Percentiles rank a stretch among this genome's conserved stretches.
Evolutionary conservation across 805 yeast species (phyloP).

Genomic region (Isabelozyma pseudorhagii): DNA sequence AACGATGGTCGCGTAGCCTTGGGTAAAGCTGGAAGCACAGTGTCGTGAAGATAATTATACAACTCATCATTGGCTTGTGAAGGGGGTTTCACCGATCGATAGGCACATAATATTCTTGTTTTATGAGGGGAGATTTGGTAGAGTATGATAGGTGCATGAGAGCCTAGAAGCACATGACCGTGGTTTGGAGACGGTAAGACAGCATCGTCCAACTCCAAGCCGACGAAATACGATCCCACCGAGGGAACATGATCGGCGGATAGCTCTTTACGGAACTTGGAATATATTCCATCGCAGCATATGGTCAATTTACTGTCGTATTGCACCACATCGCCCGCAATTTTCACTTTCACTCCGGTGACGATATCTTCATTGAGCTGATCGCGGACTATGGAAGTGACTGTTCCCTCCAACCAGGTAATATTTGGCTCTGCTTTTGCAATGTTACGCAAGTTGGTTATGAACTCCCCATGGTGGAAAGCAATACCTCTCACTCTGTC

Average conservation of each 20-base stretch:
- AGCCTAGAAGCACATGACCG: constrained; percentile 88
- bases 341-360: constrained; percentile 70
- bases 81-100: constrained; percentile 72
- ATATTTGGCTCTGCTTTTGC: constrained; percentile 71
- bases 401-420: constrained; percentile 79
- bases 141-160: constrained; percentile 82
- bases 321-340: constrained; percentile 37
- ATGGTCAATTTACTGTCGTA: constrained; percentile 65
- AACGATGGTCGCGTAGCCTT: constrained; percentile 63
- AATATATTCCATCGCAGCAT: constrained; percentile 91
- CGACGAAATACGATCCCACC: constrained; percentile 83
- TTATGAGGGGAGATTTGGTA: constrained; percentile 83
- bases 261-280: constrained; percentile 81
- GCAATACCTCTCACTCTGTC: constrained; percentile 71
- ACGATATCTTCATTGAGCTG: constrained; percentile 48
- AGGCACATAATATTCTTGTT: constrained; percentile 88
- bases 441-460: constrained; percentile 70
- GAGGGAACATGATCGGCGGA: constrained; percentile 58
- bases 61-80: constrained; percentile 54
- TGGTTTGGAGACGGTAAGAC: constrained; percentile 68
- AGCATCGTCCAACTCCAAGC: constrained; percentile 72
- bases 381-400: constrained; percentile 60
- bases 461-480: constrained; percentile 89
- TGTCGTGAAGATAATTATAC: constrained; percentile 52
- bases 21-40: constrained; percentile 73